These are phyloP conservation scores for Cladorrhinum sp. DNA, from an alignment of 2,329 filamentous ascomycete species.

Conservation along the genomic window DNA sequence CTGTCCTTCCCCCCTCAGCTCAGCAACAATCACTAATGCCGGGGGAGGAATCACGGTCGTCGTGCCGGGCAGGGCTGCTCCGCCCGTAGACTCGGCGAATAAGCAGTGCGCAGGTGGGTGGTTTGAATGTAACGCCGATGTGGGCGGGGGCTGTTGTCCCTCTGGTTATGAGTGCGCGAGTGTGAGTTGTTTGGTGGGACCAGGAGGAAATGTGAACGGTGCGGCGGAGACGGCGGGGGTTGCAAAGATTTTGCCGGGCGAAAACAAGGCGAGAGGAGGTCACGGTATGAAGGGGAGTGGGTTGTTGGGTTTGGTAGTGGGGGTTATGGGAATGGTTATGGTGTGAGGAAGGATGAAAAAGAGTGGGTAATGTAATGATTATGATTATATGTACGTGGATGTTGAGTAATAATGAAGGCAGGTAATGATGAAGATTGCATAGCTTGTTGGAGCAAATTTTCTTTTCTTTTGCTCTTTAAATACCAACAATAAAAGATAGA, in stretches of 20 bases:
- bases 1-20: slow-evolving; percentile 61
- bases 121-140: slow-evolving; percentile 63
- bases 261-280: neutral
- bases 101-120: slow-evolving; percentile 72
- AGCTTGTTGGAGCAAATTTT: neutral
- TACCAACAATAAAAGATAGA: neutral
- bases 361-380: neutral
- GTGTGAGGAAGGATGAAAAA: neutral
- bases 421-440: no score
- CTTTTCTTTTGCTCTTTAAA: no score
- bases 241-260: slow-evolving; percentile 48
- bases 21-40: slow-evolving; percentile 58
- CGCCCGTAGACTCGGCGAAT: slow-evolving; percentile 35
- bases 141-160: slow-evolving; percentile 77
- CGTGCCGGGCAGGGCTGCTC: slow-evolving; percentile 53
- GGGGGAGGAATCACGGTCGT: slow-evolving; percentile 68
- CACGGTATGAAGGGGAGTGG: neutral
- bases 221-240: slow-evolving; percentile 55
- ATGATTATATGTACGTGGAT: neutral
- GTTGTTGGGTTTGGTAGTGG: slow-evolving; percentile 4
- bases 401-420: no score
- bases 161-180: slow-evolving; percentile 70
- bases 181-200: slow-evolving; percentile 63
- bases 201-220: slow-evolving; percentile 27
- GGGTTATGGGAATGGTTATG: slow-evolving; percentile 4